Base-by-base conservation (phyloP, 2,329 filamentous ascomycete species). In the Pseudogymnoascus sp. region DNA sequence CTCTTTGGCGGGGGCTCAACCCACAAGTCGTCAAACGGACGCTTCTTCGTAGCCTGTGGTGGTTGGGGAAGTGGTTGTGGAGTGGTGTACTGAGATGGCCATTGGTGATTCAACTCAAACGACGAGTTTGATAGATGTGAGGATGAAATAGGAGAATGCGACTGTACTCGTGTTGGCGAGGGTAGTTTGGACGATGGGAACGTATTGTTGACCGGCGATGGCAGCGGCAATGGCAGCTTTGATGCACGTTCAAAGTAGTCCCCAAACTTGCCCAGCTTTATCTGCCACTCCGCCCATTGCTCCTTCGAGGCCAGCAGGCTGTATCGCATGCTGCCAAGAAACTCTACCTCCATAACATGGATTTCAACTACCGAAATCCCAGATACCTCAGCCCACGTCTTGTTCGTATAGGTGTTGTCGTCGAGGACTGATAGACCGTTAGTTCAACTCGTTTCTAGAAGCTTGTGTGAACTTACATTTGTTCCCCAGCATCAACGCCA, bases 271-370 rank as follows among this genome's bases (percentile, higher is more conserved):
- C 88, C 83, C 61, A 97, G 79, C 73, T 92, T 92, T 65, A 80
- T 78, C 70, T 97, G 87, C 94, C 94, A 97, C 61, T 86, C 82
- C 58, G 86, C 82, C 94, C 94, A 99, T 72, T 96, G 85, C 60
- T 86, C 82, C 71, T 91, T 87, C 3, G 92, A 95, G 3, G 90
- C 91, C 72, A 93, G 87, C 6, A 99, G 79, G 69, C 90, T 92
- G 76, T 97, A 99, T 70, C 93, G 86, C 87, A 99, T 96, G 75
- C 97, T 97, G 79, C 93, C 97, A 65, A 99, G 79, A 70, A 99
- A 99, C 74, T 99, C 94, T n/a, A 99, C 94, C 74, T 99, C 94
- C 94, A 99, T 99, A 48, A 97, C 89, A 73, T 99, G 94, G 60
- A 99, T 96, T 75, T 99, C 94, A 64, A 88, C 86, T 10, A 97